Evolutionary conservation across 2,329 filamentous ascomycete genomes (phyloP).

Genomic region (Aspergillus pseudonomiae): DNA sequence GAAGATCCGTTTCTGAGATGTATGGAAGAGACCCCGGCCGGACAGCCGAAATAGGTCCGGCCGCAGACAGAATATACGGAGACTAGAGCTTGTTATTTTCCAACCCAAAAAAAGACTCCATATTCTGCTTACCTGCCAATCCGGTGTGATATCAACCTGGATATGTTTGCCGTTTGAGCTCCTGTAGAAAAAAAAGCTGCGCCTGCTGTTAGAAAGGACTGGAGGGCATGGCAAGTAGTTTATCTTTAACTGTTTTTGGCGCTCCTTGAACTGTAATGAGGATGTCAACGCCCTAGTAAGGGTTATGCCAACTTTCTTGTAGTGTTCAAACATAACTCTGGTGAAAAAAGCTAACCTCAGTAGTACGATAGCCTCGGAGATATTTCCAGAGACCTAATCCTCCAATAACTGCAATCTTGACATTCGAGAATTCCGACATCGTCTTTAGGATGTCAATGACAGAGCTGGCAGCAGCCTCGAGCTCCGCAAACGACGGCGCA

Average conservation of each 20-base stretch:
- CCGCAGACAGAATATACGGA: slow-evolving; percentile 1
- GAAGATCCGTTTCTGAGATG: slow-evolving; percentile 10
- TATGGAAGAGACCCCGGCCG: slow-evolving; percentile 4
- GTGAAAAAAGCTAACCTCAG: not conserved
- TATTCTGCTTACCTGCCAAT: slow-evolving; percentile 15
- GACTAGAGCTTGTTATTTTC: slow-evolving; percentile 1
- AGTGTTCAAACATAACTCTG: not conserved
- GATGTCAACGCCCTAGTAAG: slow-evolving; percentile 18
- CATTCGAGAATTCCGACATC: slow-evolving; percentile 13
- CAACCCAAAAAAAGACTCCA: not conserved
- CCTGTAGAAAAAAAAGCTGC: slow-evolving; percentile 19
- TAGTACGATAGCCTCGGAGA: slow-evolving; percentile 6
- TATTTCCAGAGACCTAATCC: slow-evolving; percentile 16
- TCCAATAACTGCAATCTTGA: slow-evolving; percentile 15
- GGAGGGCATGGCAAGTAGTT: slow-evolving; percentile 16
- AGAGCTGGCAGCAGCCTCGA: slow-evolving; percentile 9
- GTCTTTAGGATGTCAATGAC: slow-evolving; percentile 2
- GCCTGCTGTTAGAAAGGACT: slow-evolving; percentile 15
- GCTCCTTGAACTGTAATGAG: slow-evolving; percentile 19
- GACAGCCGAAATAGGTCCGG: not conserved
- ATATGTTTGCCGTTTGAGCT: slow-evolving; percentile 13
- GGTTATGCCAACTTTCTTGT: not conserved
- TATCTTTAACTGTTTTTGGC: slow-evolving; percentile 19
- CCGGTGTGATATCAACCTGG: slow-evolving; percentile 19
- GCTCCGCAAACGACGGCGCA: slow-evolving; percentile 8